phyloP scores from a whole-genome alignment of 2,329 filamentous ascomycete species.

The Lasiodiplodia theobromae region DNA sequence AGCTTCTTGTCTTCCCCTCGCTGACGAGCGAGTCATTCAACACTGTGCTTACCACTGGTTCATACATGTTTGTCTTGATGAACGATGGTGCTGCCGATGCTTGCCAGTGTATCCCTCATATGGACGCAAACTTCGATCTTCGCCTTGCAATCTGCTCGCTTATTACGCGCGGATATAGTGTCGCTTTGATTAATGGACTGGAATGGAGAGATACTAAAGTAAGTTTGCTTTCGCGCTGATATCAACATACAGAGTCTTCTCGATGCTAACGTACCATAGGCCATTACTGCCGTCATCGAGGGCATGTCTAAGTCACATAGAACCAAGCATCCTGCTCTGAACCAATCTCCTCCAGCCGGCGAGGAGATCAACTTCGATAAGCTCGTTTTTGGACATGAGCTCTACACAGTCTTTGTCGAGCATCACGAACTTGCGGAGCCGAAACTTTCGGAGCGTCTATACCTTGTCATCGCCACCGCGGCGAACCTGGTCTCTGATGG shows the following conservation, averaged over 20 bases:
- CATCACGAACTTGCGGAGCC: background rate
- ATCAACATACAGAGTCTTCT: background rate
- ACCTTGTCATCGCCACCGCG: background rate
- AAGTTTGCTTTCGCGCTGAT: constrained; percentile 3
- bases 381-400: background rate
- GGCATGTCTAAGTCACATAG: background rate
- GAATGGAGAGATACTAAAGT: constrained; percentile 71
- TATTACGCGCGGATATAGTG: constrained; percentile 63
- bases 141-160: constrained; percentile 58
- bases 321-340: background rate
- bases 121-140: background rate
- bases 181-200: constrained; percentile 69
- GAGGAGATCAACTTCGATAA: background rate
- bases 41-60: constrained; percentile 61
- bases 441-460: constrained; percentile 14
- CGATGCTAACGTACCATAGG: background rate
- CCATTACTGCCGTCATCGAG: constrained; percentile 7
- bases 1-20: constrained; percentile 57
- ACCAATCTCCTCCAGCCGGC: background rate
- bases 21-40: constrained; percentile 59
- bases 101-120: background rate
- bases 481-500: background rate
- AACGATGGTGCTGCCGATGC: constrained; percentile 64
- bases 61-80: constrained; percentile 72
- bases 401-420: background rate